Percentiles rank a stretch among this genome's conserved stretches.
These are phyloP conservation scores for Microdochium trichocladiopsis DNA, from an alignment of 2,329 filamentous ascomycete genomes.

Conservation along the genomic window DNA sequence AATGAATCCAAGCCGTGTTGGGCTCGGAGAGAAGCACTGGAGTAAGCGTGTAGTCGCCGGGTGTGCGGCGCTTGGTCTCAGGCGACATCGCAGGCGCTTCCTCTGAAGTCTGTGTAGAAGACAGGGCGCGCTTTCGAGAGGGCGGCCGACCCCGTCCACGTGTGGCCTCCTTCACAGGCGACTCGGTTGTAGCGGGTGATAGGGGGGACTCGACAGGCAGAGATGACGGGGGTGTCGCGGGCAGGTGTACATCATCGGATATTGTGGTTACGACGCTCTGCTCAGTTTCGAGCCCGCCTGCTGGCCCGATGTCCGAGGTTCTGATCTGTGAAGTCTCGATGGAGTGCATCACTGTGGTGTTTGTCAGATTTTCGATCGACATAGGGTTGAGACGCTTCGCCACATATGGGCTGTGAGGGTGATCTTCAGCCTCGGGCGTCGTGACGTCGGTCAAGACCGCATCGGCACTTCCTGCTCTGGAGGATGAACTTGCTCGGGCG, in stretches of 20 bases:
- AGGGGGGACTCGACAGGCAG: neutral
- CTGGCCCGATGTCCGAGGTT: neutral
- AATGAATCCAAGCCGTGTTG: slow-evolving; percentile 78
- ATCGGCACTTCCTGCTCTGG: slow-evolving; percentile 22
- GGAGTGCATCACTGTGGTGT: neutral
- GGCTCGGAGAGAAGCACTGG: slow-evolving; percentile 67
- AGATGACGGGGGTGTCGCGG: neutral
- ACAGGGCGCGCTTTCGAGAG: neutral
- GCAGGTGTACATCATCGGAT: neutral
- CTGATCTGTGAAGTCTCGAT: neutral
- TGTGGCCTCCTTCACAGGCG: neutral
- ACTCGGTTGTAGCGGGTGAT: neutral
- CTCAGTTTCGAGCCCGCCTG: neutral
- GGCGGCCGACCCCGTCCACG: neutral
- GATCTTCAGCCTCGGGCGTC: slow-evolving; percentile 31
- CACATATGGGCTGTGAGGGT: neutral
- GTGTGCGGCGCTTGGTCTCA: slow-evolving; percentile 36
- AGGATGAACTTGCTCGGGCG: slow-evolving; percentile 16
- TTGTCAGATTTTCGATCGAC: neutral
- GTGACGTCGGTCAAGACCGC: slow-evolving; percentile 36
- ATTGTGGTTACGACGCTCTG: neutral
- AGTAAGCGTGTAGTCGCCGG: slow-evolving; percentile 80
- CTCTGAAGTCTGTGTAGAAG: neutral
- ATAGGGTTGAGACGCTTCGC: neutral
- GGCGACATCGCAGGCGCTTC: neutral